Conservation (phyloP, 2,329 filamentous ascomycete species). For the Gnomoniopsis sp. region DNA sequence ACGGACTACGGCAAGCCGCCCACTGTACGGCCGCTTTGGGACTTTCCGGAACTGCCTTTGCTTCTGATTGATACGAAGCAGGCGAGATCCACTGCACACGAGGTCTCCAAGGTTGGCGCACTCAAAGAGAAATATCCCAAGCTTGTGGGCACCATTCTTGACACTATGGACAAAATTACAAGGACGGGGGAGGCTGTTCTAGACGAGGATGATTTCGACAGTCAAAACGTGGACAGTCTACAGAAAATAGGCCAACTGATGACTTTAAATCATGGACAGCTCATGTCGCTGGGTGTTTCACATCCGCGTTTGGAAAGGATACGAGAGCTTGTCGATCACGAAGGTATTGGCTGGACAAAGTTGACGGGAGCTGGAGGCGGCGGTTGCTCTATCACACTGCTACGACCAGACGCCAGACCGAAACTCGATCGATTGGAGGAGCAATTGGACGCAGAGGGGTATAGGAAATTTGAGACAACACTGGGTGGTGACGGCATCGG, state of each 20-base stretch:
- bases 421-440: conserved; percentile 62
- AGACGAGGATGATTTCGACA: conserved; percentile 63
- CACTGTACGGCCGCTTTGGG: conserved; percentile 69
- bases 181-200: conserved; percentile 53
- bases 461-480: conserved; percentile 81
- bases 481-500: conserved; percentile 92
- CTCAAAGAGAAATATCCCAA: conserved; percentile 70
- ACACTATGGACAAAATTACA: conserved; percentile 77
- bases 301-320: conserved; percentile 91
- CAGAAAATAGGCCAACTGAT: conserved; percentile 80
- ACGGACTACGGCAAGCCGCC: conserved; percentile 76
- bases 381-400: conserved; percentile 88
- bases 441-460: conserved; percentile 68
- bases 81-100: conserved; percentile 76
- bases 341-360: conserved; percentile 94
- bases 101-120: conserved; percentile 80
- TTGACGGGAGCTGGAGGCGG: conserved; percentile 93
- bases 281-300: conserved; percentile 89
- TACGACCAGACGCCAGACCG: conserved; percentile 63
- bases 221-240: conserved; percentile 60
- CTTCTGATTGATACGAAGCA: conserved; percentile 88
- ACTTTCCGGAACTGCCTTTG: conserved; percentile 88
- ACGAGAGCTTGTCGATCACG: conserved; percentile 83
- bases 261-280: conserved; percentile 87
- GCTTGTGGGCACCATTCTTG: conserved; percentile 76